Percentiles rank a stretch among this genome's conserved stretches.
Conservation (phyloP, 306 rosid genomes). For the Vicia sativa region DNA sequence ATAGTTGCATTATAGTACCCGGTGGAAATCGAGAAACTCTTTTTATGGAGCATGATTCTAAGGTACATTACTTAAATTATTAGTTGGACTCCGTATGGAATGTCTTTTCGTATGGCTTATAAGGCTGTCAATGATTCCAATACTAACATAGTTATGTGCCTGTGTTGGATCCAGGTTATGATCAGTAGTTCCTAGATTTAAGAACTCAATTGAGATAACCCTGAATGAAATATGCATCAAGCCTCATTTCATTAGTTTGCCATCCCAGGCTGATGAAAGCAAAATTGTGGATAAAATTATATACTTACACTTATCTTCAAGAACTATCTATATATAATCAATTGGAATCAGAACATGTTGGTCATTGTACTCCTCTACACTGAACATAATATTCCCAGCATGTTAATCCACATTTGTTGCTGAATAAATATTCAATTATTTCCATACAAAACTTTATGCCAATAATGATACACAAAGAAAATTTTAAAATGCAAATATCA, state of each 20-base stretch:
- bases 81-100: too few species aligned
- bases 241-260: background rate
- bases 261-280: background rate
- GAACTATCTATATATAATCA: constrained; percentile 91
- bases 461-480: too few species aligned
- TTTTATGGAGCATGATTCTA: constrained; percentile 64
- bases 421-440: too few species aligned
- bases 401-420: constrained; percentile 76
- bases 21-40: constrained; percentile 82
- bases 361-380: constrained; percentile 50
- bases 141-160: background rate
- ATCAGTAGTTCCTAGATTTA: background rate
- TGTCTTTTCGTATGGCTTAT: background rate
- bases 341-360: constrained; percentile 69
- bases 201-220: background rate
- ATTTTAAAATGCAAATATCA: too few species aligned
- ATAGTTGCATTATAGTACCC: constrained; percentile 77
- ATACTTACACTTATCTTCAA: constrained; percentile 76
- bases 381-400: constrained; percentile 76
- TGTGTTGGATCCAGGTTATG: background rate
- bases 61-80: constrained; percentile 46
- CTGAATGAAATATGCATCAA: background rate
- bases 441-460: too few species aligned
- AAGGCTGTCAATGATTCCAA: background rate
- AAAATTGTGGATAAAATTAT: constrained; percentile 14